Base-by-base conservation (phyloP, 352 stramenopile species). In the Phytopythium montanum region DNA sequence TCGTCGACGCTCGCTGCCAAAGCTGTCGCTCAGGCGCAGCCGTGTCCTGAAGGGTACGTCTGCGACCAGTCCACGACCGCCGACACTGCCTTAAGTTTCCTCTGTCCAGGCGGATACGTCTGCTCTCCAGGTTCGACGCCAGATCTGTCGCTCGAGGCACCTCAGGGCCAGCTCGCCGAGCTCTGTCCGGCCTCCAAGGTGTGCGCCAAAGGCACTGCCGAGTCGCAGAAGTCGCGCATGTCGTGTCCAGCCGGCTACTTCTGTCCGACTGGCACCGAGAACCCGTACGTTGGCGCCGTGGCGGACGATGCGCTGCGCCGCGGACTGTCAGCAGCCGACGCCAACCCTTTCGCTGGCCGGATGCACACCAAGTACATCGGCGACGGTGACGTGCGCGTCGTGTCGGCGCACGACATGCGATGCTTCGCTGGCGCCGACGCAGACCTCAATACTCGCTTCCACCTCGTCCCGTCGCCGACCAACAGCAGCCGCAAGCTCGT, bases 81-180 rank as follows among this genome's bases (percentile, higher is more conserved):
- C 1, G 76, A 89, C 23, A 88, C 68, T 8, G 90, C 85, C 8
- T 81, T 87, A 21, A 76, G 75, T 7, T 68, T 91, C 28, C 69
- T 74, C 19, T 99, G 96, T 70, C 76, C 83, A 13, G 82, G 82
- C n/a, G 96, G 96, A 1, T 99, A 98, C 69, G 81, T 96, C 3
- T 99, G 96, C 58, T 83, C 87, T 14, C 93, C 95, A 65, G 96
- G 92, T 0, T 98, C 96, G 18, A 98, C 96, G 0, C 95, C 95
- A 10, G 96, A 99, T 68, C 64, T 88, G 9, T 90, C 72, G 16
- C 79, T 99, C 28, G 65, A 96, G 53, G 76, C 95, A 2, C 90
- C 96, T 5, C 70, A 79, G 44, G 86, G 92, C 6, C 92, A 98
- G 68, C 91, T 98, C 46, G 79, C 68, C 8, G 63, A 79, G 31